A percentile compares a stretch with the other conserved stretches of the same genome.
These are phyloP conservation scores for Eutrema heterophyllum DNA, from an alignment of 345 rosid species.

Conservation along the genomic window DNA sequence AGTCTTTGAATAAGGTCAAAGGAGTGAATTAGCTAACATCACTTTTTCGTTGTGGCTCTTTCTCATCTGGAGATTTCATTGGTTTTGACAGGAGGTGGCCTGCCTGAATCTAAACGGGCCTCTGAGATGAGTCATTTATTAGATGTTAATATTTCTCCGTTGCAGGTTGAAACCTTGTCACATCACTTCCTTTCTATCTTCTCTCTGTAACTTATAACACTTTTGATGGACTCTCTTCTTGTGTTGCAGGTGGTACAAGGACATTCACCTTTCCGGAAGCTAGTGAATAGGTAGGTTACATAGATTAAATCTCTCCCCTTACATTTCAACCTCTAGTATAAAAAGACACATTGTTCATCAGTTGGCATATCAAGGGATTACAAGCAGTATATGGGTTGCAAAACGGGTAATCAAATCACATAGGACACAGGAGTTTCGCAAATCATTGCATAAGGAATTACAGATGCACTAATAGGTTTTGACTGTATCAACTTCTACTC, in stretches of 20 bases:
- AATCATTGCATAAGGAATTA: not conserved
- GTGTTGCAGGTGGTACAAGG: constrained; percentile 73
- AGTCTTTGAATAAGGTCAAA: not conserved
- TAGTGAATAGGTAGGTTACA: constrained; percentile 46
- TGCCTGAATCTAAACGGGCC: constrained; percentile 76
- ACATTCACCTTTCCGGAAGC: constrained; percentile 72
- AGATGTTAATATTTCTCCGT: constrained; percentile 52
- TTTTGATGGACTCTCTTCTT: not conserved
- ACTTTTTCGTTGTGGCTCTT: not conserved
- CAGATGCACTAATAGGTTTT: not conserved
- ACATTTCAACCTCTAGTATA: not conserved
- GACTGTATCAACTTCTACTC: not conserved
- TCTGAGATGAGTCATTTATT: constrained; percentile 57
- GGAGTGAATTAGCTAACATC: not conserved
- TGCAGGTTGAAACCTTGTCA: constrained; percentile 47
- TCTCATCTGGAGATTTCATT: not conserved
- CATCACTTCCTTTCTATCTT: too few species aligned
- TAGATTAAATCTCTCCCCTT: not conserved
- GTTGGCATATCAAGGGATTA: not conserved
- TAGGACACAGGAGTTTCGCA: not conserved
- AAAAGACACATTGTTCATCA: not conserved
- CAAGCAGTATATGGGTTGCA: not conserved
- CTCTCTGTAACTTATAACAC: not conserved
- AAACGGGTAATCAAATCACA: not conserved
- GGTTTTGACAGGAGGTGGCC: constrained; percentile 65